These are phyloP conservation scores for Euphorbia schlechtendalii DNA, from an alignment of 441 rosid species.

Conservation along the genomic window DNA sequence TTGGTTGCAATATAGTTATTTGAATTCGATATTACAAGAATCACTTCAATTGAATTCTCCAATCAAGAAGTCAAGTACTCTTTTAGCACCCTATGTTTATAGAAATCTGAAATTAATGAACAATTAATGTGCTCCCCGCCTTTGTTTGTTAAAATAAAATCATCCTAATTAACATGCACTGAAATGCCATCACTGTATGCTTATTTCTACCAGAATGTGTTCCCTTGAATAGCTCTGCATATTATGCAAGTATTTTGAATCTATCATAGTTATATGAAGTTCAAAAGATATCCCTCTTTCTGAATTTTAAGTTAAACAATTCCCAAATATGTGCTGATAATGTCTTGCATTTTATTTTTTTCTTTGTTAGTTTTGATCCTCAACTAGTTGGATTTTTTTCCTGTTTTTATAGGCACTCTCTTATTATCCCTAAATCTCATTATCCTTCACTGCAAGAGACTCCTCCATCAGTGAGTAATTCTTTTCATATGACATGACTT, in stretches of 20 bases:
- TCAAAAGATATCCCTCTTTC: neutral
- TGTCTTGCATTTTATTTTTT: conserved; percentile 1
- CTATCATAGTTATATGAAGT: neutral
- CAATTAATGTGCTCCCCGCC: neutral
- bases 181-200: neutral
- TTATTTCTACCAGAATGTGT: neutral
- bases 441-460: conserved; percentile 69
- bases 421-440: conserved; percentile 81
- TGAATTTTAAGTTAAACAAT: neutral
- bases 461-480: conserved; percentile 80
- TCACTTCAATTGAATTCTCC: neutral
- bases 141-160: neutral
- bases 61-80: neutral
- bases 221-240: neutral
- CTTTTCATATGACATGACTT: neutral
- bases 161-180: neutral
- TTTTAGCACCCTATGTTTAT: neutral
- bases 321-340: neutral
- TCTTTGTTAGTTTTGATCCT: neutral
- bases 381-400: neutral
- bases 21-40: neutral
- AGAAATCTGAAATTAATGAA: neutral
- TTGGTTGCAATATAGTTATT: neutral
- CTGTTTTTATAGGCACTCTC: conserved; percentile 67
- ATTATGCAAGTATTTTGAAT: neutral